A percentile compares a stretch with the other conserved stretches of the same genome.
phyloP scores from a whole-genome alignment of 176 grass and related monocot genomes.

The Musa itinerans region DNA sequence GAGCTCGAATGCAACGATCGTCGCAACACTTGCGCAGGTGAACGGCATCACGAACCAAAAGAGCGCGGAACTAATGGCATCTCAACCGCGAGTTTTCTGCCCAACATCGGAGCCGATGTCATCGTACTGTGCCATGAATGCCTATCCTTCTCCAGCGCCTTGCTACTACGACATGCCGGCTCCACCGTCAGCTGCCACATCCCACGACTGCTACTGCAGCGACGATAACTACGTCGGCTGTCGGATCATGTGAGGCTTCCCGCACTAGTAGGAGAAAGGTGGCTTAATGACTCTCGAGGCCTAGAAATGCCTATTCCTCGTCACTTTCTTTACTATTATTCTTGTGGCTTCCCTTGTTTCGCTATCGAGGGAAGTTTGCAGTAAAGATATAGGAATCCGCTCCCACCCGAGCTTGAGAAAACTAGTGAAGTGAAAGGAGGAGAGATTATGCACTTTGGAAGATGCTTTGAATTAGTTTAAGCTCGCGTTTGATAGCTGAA shows the following conservation, averaged over 20 bases:
- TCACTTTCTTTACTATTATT: too few species aligned
- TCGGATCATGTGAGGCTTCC: constrained; percentile 45
- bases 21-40: background rate
- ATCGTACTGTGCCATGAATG: constrained; percentile 29
- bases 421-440: too few species aligned
- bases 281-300: background rate
- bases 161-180: constrained; percentile 26
- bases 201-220: constrained; percentile 49
- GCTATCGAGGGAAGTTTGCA: too few species aligned
- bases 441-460: too few species aligned
- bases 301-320: background rate
- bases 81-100: constrained; percentile 25
- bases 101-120: constrained; percentile 30
- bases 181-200: constrained; percentile 26
- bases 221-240: constrained; percentile 71
- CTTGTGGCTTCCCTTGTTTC: too few species aligned
- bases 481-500: background rate
- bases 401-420: too few species aligned
- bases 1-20: background rate
- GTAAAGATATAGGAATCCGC: too few species aligned
- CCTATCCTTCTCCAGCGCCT: constrained; percentile 11
- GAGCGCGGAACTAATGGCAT: background rate
- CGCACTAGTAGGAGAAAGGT: too few species aligned
- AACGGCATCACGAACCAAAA: constrained; percentile 4
- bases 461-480: too few species aligned